These are phyloP conservation scores for Hypomyces rosellus DNA, from an alignment of 2,329 filamentous ascomycete genomes.

Conservation along the genomic window DNA sequence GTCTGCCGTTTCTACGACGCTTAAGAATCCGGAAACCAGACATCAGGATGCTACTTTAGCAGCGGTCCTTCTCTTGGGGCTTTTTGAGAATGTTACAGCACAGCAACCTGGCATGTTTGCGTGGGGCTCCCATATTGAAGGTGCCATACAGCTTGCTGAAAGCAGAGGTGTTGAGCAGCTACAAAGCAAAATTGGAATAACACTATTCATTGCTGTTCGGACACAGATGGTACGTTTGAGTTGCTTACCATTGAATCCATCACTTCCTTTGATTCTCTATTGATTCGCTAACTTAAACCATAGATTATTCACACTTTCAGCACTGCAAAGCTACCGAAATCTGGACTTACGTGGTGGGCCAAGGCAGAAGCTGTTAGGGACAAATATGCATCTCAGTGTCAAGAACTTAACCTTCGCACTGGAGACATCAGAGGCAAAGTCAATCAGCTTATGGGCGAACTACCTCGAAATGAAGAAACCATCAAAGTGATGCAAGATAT, in stretches of 20 bases:
- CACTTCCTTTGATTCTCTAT: background rate
- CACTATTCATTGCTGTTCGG: slow-evolving; percentile 53
- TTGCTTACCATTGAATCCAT: background rate
- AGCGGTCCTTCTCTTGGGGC: slow-evolving; percentile 51
- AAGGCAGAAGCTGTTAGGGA: slow-evolving; percentile 43
- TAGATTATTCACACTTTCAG: slow-evolving; percentile 53
- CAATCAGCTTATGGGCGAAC: slow-evolving; percentile 41
- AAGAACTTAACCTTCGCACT: slow-evolving; percentile 47
- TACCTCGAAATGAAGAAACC: slow-evolving; percentile 42
- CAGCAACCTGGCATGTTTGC: slow-evolving; percentile 48
- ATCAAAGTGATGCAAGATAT: slow-evolving; percentile 45
- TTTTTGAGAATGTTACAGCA: slow-evolving; percentile 56
- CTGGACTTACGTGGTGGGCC: slow-evolving; percentile 56
- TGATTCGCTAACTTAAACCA: background rate
- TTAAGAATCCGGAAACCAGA: slow-evolving; percentile 43
- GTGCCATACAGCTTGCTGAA: slow-evolving; percentile 55
- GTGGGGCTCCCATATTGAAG: slow-evolving; percentile 60
- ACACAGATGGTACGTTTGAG: slow-evolving; percentile 47
- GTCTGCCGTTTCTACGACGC: slow-evolving; percentile 44
- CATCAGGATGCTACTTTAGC: slow-evolving; percentile 53
- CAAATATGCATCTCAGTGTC: slow-evolving; percentile 40
- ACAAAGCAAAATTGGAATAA: slow-evolving; percentile 44
- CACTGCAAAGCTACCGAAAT: slow-evolving; percentile 43
- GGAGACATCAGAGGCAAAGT: slow-evolving; percentile 51
- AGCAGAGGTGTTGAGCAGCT: slow-evolving; percentile 51